phyloP scores from a whole-genome alignment of 2,329 filamentous ascomycete genomes.

The Nothopassalora personata region DNA sequence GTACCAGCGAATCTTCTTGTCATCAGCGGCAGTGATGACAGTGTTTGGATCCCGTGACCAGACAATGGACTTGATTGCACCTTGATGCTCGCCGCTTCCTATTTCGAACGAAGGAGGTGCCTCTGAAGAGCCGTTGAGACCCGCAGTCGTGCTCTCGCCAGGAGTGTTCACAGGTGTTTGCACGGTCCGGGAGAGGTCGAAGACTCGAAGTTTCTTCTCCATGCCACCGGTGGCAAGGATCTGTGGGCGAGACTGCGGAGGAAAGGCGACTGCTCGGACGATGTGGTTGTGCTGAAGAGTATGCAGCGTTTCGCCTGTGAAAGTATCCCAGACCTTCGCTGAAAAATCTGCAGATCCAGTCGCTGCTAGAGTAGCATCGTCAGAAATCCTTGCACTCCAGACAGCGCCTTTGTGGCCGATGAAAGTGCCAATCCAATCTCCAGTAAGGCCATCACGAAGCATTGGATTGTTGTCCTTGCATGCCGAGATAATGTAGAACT shows the following conservation, averaged over 20 bases:
- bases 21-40: conserved; percentile 81
- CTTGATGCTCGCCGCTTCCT: conserved; percentile 73
- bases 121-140: conserved; percentile 11
- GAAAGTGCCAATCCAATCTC: conserved; percentile 97
- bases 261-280: conserved; percentile 85
- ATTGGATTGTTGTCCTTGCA: conserved; percentile 88
- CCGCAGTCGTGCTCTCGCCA: conserved; percentile 12
- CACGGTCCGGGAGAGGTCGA: conserved; percentile 64
- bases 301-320: conserved; percentile 81
- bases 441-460: conserved; percentile 92
- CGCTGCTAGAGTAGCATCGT: conserved; percentile 80
- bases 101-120: conserved; percentile 69
- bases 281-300: conserved; percentile 92
- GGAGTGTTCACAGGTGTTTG: conserved; percentile 9
- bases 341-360: conserved; percentile 90
- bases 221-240: conserved; percentile 87
- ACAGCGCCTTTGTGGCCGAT: conserved; percentile 97
- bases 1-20: conserved; percentile 92
- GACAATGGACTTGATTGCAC: conserved; percentile 91
- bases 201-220: conserved; percentile 95
- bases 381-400: conserved; percentile 88
- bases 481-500: conserved; percentile 86
- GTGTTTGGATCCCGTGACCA: conserved; percentile 80
- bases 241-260: conserved; percentile 59
- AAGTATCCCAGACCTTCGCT: conserved; percentile 95